Evolutionary conservation across 225 moss, liverwort and hornwort genomes (phyloP).

Genomic region (Ulota crispa): DNA sequence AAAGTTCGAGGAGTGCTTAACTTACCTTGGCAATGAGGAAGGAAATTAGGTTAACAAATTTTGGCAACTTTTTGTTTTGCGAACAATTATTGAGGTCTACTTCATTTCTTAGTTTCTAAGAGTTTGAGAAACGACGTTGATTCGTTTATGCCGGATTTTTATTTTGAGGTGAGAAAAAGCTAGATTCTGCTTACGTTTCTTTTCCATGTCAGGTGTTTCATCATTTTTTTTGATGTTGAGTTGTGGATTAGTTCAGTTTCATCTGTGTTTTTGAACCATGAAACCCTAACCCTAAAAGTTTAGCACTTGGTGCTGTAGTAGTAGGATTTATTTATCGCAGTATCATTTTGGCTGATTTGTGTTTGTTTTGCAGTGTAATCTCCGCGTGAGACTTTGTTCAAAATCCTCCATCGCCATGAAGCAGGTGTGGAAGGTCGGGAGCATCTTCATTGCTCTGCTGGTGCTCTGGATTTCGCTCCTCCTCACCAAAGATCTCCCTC

Average conservation of each 20-base stretch:
- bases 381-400: not conserved
- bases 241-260: not conserved
- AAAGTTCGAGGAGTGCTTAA: no score
- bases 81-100: no score
- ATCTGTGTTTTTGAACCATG: not conserved
- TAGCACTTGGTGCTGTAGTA: not conserved
- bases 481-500: constrained; percentile 55
- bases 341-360: not conserved
- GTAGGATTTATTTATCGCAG: not conserved
- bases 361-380: not conserved
- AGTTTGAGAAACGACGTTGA: no score
- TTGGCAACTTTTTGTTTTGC: no score
- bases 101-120: no score
- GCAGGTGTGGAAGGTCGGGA: constrained; percentile 80
- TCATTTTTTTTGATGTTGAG: not conserved
- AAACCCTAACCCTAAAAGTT: not conserved
- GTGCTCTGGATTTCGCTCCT: constrained; percentile 74
- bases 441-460: constrained; percentile 37
- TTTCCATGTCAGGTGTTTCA: not conserved
- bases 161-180: no score
- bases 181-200: no score
- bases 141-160: no score
- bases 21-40: no score
- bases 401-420: constrained; percentile 49
- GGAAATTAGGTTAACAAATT: no score